Evolutionary conservation across 73 alveolate genomes (phyloP).

Genomic region (Paramecium caudatum): DNA sequence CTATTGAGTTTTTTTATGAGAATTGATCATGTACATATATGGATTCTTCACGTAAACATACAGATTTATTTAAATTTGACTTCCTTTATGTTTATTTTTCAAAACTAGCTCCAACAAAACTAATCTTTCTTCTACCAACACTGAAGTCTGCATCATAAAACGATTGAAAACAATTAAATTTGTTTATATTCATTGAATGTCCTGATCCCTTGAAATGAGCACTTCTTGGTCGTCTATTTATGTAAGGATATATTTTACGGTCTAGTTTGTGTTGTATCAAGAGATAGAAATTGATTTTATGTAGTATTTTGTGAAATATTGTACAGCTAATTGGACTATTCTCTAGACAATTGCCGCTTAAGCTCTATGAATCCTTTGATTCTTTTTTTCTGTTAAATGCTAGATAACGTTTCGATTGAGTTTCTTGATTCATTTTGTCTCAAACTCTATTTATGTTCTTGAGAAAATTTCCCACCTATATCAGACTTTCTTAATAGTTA

Average conservation of each 20-base stretch:
- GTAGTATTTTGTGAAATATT: neutral
- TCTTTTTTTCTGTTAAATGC: neutral
- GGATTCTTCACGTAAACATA: constrained; percentile 23
- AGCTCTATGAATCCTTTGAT: constrained; percentile 8
- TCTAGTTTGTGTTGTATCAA: neutral
- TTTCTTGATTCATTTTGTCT: neutral
- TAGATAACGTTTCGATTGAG: constrained; percentile 7
- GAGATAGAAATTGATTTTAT: neutral
- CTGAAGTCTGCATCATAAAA: constrained; percentile 32
- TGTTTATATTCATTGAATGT: constrained; percentile 15
- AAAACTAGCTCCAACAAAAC: constrained; percentile 34
- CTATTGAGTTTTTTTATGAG: constrained; percentile 24
- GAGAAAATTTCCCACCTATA: constrained; percentile 31
- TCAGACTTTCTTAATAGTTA: constrained; percentile 43
- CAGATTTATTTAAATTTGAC: neutral
- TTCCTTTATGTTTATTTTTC: constrained; percentile 13
- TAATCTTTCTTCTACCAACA: neutral
- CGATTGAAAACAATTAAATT: constrained; percentile 24
- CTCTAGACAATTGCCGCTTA: neutral
- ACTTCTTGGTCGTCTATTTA: constrained; percentile 26
- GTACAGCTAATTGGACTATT: neutral
- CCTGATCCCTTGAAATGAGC: constrained; percentile 54
- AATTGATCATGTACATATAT: constrained; percentile 23
- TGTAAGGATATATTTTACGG: neutral
- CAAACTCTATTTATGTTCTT: neutral